Base-by-base conservation (phyloP, 164 flowering plant species). In the Litsea cubeba region DNA sequence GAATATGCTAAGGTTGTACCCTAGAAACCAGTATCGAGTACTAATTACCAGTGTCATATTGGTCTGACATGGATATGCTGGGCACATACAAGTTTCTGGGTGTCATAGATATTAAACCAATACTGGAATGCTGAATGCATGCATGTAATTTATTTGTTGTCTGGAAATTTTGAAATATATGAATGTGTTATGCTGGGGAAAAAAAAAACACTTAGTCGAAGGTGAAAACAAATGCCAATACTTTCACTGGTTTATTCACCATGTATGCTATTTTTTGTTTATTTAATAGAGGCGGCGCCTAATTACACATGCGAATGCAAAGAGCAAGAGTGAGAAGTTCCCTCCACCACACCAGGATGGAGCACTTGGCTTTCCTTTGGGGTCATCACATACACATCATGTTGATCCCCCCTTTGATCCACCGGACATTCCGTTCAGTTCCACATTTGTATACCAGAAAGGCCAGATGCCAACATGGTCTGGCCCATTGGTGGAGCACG, bases 281-380 rank as follows among this genome's bases (percentile, higher is more conserved):
- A 26, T 35, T 40, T 91, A 46, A 60, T 92, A 94, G 98, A 84
- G 92, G 80, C 86, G 97, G 72, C 94, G 97, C n/a, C 80, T 89
- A 62, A 90, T 94, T 76, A 82, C 89, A 14, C 97, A 92, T 76
- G 90, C 92, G 79, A 94, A 94, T 84, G 97, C 98, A 23, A 94
- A 92, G 85, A 92, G 98, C 85, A 94, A 92, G 80, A 94, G 98
- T 17, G 98, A 94, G 79, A 94, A 94, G 83, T 94, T 94, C 73
- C 98, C 98, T 63, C 98, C 98, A 58, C 96, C 98, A 63, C 98
- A 94, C 86, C 96, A 92, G 83, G 98, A 94, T 78, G 98, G 97
- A 80, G 82, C 91, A 6, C 88, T 94, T 50, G 97, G 97, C 58
- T 91, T 84, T 77, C 92, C 97, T 24, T 69, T 90, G 81, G 90